Evolutionary conservation across 306 rosid species (phyloP), one percentile per base, ranked within the genome.

Genomic region (Quercus wislizeni): DNA sequence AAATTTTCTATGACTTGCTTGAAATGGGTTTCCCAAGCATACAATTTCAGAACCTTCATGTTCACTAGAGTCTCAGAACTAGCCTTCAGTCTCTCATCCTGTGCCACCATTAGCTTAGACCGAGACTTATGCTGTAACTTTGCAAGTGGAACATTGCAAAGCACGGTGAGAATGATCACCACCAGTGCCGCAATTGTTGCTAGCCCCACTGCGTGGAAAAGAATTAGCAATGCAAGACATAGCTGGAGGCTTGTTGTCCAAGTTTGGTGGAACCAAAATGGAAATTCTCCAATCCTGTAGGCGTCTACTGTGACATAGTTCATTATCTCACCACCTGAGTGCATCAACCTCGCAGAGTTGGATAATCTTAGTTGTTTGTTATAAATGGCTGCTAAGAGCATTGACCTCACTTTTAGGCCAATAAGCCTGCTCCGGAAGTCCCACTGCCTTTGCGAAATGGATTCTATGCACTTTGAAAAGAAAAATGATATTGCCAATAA

Each of bases 171-270:
- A 75, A 90, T 52, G 74, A 94, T 92, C 20, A 91, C 91, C 72
- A 82, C 86, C 80, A 94, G 83, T 19, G 97, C 85, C 25, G 98
- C 98, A n/a, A 94, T 72, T 38, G 96, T 92, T 21, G 98, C 98
- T 1, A 89, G 79, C 73, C 94, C 98, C 38, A 92, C 91, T 12
- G 97, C 97, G 18, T 56, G 82, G 71, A 82, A 81, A 75, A 94
- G 97, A 80, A 94, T 69, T 12, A 83, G 84, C 28, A 92, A 75
- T 6, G 98, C 91, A 68, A 94, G 82, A 69, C 89, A 85, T 17
- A 94, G 87, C 77, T 92, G 98, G n/a, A 94, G 73, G 57, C 87
- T 81, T 9, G 98, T 94, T 21, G 98, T 89, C 97, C 98, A 94
- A n/a, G 91, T 89, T 58, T 88, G 94, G 80, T 94, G 98, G 88